Conservation (phyloP, 179 eudicot genomes). For the Drosera spatulata region DNA sequence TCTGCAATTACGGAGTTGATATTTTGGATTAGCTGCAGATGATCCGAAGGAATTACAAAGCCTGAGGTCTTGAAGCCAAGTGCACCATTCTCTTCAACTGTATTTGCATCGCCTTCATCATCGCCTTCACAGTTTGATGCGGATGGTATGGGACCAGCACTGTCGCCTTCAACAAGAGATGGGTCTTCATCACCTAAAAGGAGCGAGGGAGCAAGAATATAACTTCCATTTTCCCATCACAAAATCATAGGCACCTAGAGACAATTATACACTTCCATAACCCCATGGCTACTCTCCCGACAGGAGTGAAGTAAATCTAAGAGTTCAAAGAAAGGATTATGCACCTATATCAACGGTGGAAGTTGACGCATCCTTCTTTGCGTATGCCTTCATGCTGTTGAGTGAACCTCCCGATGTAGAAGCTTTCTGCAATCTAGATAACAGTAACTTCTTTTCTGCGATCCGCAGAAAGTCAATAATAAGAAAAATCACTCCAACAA, state of each 20-base stretch:
- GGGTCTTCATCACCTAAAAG: no score
- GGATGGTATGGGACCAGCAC: constrained; percentile 13
- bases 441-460: constrained; percentile 71
- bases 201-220: no score
- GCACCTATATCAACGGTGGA: constrained; percentile 81
- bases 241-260: no score
- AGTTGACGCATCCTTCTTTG: constrained; percentile 61
- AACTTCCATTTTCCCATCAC: no score
- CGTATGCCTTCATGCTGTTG: constrained; percentile 30
- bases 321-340: background rate
- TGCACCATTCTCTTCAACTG: constrained; percentile 26
- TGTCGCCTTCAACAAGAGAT: constrained; percentile 8
- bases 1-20: constrained; percentile 71
- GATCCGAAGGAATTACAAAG: constrained; percentile 67
- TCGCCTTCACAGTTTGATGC: constrained; percentile 24
- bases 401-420: constrained; percentile 38
- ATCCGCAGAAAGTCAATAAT: no score
- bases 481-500: no score
- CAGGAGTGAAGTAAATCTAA: no score
- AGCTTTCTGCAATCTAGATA: constrained; percentile 61
- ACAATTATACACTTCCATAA: no score
- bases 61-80: constrained; percentile 35
- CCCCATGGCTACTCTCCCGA: no score
- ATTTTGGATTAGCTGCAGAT: constrained; percentile 62
- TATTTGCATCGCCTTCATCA: constrained; percentile 20